Evolutionary conservation across 2,329 filamentous ascomycete species (phyloP).

Genomic region (Penicillium concentricum): DNA sequence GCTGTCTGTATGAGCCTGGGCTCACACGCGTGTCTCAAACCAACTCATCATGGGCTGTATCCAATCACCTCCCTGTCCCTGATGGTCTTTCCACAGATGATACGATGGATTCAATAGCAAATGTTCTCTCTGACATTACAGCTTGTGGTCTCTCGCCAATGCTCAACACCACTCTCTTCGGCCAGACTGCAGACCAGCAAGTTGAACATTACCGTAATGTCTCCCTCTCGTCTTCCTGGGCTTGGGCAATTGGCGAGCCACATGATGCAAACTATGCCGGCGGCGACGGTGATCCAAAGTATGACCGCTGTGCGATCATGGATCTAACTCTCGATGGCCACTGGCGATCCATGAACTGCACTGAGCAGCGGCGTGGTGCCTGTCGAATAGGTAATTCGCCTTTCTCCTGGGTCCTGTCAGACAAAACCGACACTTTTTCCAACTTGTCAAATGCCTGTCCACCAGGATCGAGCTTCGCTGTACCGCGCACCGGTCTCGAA

Average conservation of each 20-base stretch:
- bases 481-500: constrained; percentile 63
- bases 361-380: constrained; percentile 50
- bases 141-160: constrained; percentile 61
- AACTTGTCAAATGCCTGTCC: constrained; percentile 51
- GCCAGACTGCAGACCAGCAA: constrained; percentile 51
- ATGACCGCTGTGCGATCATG: constrained; percentile 58
- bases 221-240: constrained; percentile 56
- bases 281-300: constrained; percentile 25
- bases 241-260: constrained; percentile 60
- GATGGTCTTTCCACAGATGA: constrained; percentile 24
- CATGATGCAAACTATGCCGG: constrained; percentile 42
- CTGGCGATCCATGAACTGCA: constrained; percentile 61
- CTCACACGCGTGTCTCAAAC: constrained; percentile 42
- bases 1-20: constrained; percentile 54
- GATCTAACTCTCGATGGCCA: constrained; percentile 50
- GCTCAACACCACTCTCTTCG: constrained; percentile 57
- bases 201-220: constrained; percentile 50
- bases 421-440: constrained; percentile 43
- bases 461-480: constrained; percentile 50
- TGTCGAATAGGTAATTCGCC: constrained; percentile 57
- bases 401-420: constrained; percentile 58
- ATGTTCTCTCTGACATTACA: constrained; percentile 43
- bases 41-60: constrained; percentile 57
- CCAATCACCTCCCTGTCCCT: constrained; percentile 30
- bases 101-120: constrained; percentile 33